Base-by-base conservation (phyloP, 164 flowering plant species). In the Aristolochia californica region DNA sequence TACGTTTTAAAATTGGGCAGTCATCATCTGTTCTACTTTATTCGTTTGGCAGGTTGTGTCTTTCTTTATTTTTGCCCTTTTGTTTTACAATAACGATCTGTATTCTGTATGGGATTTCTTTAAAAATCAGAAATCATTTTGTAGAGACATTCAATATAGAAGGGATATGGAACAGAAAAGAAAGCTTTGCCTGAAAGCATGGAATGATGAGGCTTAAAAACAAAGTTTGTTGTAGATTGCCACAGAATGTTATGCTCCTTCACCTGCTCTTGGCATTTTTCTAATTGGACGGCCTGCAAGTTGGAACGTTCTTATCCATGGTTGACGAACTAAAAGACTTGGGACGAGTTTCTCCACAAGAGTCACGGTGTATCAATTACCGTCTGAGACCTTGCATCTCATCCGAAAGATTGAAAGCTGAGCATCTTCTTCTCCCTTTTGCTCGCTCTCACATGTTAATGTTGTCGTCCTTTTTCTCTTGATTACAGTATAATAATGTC, bases 261-360 rank as follows among this genome's bases (percentile, higher is more conserved):
- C 51, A 45, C 61, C 61, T n/a, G 52, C 52, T 47, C 47, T 58
- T 58, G 51, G 9, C 52, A 28, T 24, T 58, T 26, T 58, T 58
- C 51, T 34, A 58, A 10, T 44, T 58, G 61, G 51, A 58, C 5
- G 22, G 40, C 13, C 2, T 27, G 28, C 52, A 45, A 7, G 38
- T 26, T 26, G 40, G 10, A 34, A 34, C 40, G 40, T 34, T 34
- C 4, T 12, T 8, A 34, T 34, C 40, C 40, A 34, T 34, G 10
- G 40, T 34, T 34, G 7, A 34, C 40, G 10, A 34, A 34, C 40
- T 34, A 9, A 12, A 8, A 34, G 4, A 34, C 4, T 12, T 34
- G 4, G 40, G 40, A 28, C 34, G 34, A 28, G 34, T 28, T 28
- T 34, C 40, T 8, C 40, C 40, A 8, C 40, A 9, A n/a, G 40